Evolutionary conservation across 108 stramenopile genomes (phyloP).

Genomic region (Cylindrotheca fusiformis): DNA sequence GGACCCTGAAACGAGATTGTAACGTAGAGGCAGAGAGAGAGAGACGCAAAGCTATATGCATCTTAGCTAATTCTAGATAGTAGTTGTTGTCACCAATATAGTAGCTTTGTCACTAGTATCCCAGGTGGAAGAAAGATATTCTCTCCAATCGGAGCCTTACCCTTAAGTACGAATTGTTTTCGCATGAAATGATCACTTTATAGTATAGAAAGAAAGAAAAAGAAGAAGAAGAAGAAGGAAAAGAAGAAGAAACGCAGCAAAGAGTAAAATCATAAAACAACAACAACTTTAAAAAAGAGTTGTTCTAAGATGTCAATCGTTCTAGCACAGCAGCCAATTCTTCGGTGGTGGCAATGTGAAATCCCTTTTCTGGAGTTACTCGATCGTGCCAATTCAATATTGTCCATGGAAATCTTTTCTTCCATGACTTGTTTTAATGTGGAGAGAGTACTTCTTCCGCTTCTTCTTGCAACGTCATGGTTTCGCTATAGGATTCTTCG

Average conservation of each 20-base stretch:
- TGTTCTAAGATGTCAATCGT: slow-evolving; percentile 48
- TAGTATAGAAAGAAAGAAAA: slow-evolving; percentile 23
- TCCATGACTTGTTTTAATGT: slow-evolving; percentile 99
- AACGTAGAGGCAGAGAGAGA: too few relatives aligned
- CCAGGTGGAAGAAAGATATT: too few relatives aligned
- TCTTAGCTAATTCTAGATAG: too few relatives aligned
- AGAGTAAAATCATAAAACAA: not conserved
- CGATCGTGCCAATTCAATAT: slow-evolving; percentile 95
- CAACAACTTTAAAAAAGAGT: not conserved
- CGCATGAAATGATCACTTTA: too few relatives aligned
- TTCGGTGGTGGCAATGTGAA: slow-evolving; percentile 78
- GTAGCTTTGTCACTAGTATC: too few relatives aligned
- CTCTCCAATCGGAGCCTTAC: too few relatives aligned
- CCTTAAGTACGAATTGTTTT: too few relatives aligned
- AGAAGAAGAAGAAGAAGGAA: slow-evolving; percentile 42
- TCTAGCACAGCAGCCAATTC: slow-evolving; percentile 84
- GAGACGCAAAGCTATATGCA: too few relatives aligned
- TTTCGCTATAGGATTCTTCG: slow-evolving; percentile 91
- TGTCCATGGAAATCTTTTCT: slow-evolving; percentile 95
- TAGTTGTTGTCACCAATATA: too few relatives aligned
- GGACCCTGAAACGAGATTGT: too few relatives aligned
- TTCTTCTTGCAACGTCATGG: slow-evolving; percentile 92
- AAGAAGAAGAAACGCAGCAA: slow-evolving; percentile 1
- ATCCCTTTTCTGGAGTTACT: slow-evolving; percentile 91
- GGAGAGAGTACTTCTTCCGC: slow-evolving; percentile 90